A percentile compares a stretch with the other conserved stretches of the same genome.
phyloP scores from a whole-genome alignment of 805 yeast species.

The Kodamaea neixiangensis region DNA sequence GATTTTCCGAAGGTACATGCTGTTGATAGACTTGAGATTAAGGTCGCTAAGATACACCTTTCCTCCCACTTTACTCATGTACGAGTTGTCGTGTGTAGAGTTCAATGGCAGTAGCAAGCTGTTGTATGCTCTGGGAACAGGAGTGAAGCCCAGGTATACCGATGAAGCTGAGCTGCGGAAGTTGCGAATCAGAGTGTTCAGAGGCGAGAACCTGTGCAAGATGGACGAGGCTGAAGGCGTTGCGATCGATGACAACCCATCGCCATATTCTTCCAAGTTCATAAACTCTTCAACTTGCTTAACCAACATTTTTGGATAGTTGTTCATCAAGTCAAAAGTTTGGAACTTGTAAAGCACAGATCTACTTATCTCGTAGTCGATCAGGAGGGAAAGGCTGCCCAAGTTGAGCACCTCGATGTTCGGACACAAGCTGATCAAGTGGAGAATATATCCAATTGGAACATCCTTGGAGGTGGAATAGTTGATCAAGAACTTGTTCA shows the following conservation, averaged over 20 bases:
- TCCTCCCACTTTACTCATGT: slow-evolving; percentile 19
- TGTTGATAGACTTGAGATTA: slow-evolving; percentile 40
- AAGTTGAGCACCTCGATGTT: slow-evolving; percentile 58
- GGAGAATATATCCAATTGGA: slow-evolving; percentile 76
- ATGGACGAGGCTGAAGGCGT: background rate
- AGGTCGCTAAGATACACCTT: slow-evolving; percentile 41
- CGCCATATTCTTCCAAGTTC: slow-evolving; percentile 10
- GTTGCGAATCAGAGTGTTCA: slow-evolving; percentile 1
- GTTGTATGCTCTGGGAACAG: slow-evolving; percentile 3
- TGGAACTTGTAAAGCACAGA: slow-evolving; percentile 37
- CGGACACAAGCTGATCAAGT: slow-evolving; percentile 66
- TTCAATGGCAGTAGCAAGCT: slow-evolving; percentile 2
- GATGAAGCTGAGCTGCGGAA: slow-evolving; percentile 5
- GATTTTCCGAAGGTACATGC: slow-evolving; percentile 29
- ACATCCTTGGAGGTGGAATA: slow-evolving; percentile 71
- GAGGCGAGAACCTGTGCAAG: slow-evolving; percentile 1
- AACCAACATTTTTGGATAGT: slow-evolving; percentile 36
- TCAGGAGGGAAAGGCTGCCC: slow-evolving; percentile 61
- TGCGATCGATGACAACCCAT: background rate
- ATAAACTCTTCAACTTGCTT: slow-evolving; percentile 25
- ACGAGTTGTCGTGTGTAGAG: slow-evolving; percentile 17
- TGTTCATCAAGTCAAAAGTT: slow-evolving; percentile 40
- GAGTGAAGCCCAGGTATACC: slow-evolving; percentile 1
- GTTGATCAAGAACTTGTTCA: slow-evolving; percentile 59
- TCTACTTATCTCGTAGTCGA: slow-evolving; percentile 59